These are phyloP conservation scores for Aspergillus terreus DNA, from an alignment of 2,329 filamentous ascomycete species.

Conservation along the genomic window DNA sequence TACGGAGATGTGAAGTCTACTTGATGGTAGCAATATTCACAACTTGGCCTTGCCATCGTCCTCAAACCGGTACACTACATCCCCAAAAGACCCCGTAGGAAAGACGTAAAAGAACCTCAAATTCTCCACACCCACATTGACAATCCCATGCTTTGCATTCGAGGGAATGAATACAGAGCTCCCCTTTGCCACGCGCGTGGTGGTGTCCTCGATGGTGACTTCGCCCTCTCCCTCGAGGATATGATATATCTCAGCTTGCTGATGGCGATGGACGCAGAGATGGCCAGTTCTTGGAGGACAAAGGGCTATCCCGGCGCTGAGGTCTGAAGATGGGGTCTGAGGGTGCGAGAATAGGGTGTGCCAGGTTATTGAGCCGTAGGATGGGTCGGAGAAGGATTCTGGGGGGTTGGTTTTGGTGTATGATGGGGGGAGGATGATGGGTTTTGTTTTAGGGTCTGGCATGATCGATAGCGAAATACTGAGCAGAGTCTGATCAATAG, in stretches of 20 bases:
- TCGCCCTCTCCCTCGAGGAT: conserved; percentile 35
- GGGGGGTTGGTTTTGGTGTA: background rate
- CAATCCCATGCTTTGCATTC: conserved; percentile 42
- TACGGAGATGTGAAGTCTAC: no score
- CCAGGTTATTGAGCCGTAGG: conserved; percentile 29
- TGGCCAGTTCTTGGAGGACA: conserved; percentile 31
- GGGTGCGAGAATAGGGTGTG: conserved; percentile 38
- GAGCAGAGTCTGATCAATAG: no score
- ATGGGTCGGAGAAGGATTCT: conserved; percentile 15
- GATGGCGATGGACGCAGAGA: conserved; percentile 38
- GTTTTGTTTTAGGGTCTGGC: background rate
- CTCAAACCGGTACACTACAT: conserved; percentile 39
- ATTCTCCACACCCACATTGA: conserved; percentile 24
- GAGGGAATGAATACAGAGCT: conserved; percentile 41
- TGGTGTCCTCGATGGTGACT: conserved; percentile 33
- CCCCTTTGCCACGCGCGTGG: conserved; percentile 26
- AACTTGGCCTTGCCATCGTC: no score
- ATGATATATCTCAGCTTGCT: conserved; percentile 44
- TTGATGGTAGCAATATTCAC: background rate
- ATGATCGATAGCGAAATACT: no score
- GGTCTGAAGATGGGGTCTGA: conserved; percentile 26
- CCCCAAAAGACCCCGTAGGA: conserved; percentile 33
- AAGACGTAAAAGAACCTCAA: conserved; percentile 43
- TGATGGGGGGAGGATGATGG: background rate
- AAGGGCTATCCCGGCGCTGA: conserved; percentile 38